Base-by-base conservation (phyloP, 148 eudicot genomes). In the Camellia granthamiana region DNA sequence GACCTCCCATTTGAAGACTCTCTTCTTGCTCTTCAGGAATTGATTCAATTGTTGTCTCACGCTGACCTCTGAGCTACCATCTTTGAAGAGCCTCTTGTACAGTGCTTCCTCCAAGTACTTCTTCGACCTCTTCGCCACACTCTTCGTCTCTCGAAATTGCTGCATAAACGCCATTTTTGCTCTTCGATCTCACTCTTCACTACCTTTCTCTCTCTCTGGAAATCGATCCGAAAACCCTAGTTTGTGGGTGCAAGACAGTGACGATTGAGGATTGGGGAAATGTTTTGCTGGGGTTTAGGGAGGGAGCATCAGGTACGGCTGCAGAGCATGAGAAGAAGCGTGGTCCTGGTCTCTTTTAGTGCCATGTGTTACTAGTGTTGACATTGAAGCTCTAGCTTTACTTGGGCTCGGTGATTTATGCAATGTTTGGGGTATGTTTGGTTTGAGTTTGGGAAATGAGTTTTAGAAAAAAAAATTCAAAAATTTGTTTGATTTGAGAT, bases 1-100 rank as follows among this genome's bases (percentile, higher is more conserved):
- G 60, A 96, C 99, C 81, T 96, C 99, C 99, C 99, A 96, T 86
- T 96, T 96, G 79, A 71, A 96, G 71, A 84, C 98, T 75, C 84
- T 76, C 62, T 93, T 93, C 13, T 67, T 84, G 42, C 87, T 82
- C 80, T 88, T 89, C n/a, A 96, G 64, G 62, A 96, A 96, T 65
- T 81, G 75, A 81, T 96, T 93, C 80, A 92, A 82, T 75, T 90
- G 86, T 76, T 85, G 90, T 59, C 94, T 85, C 30, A 96, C 95
- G n/a, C 66, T 85, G 9, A 85, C 73, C 72, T 91, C 98, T 15
- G 92, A 91, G 51, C 97, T 88, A 0, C 98, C 99, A 5, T 93
- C 85, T 63, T 90, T 90, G 75, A 93, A 88, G 1, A 96, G 90
- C 10, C 81, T 83, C 68, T 80, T 84, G 89, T 89, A 91, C 38